Evolutionary conservation across 305 asterid genomes (phyloP).

Genomic region (Solanum hybrid): DNA sequence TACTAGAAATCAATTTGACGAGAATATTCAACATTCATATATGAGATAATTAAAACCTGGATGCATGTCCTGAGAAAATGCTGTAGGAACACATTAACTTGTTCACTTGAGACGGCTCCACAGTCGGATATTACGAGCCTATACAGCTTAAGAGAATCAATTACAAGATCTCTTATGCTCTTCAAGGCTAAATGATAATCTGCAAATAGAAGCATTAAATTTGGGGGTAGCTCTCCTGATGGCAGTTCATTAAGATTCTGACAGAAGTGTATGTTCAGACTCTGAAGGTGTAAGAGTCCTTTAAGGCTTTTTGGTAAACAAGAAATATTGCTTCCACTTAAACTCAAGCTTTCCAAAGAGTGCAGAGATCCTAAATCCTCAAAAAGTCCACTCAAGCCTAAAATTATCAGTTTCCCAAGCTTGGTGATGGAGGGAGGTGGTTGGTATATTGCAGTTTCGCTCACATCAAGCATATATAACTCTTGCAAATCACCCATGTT

Average conservation of each 20-base stretch:
- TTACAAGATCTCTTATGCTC: background rate
- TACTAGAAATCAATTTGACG: background rate
- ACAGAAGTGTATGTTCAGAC: background rate
- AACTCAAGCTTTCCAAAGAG: background rate
- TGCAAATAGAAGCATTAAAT: background rate
- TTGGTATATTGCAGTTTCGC: background rate
- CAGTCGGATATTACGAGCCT: background rate
- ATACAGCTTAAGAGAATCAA: background rate
- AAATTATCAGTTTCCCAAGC: background rate
- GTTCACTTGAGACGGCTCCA: background rate
- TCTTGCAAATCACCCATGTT: background rate
- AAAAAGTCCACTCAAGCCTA: background rate
- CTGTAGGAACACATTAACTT: too few relatives aligned
- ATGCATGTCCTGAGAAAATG: too few relatives aligned
- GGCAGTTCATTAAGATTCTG: background rate
- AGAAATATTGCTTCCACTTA: background rate
- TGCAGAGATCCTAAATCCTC: background rate
- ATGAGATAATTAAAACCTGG: too few relatives aligned
- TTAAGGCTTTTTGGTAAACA: background rate
- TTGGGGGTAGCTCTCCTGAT: background rate
- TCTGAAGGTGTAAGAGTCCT: too few relatives aligned
- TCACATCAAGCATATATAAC: background rate
- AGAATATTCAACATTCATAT: background rate
- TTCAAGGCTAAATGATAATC: background rate
- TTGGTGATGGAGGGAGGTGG: background rate